These are phyloP conservation scores for Fusarium sp. DNA, from an alignment of 2,329 filamentous ascomycete genomes.

Conservation along the genomic window DNA sequence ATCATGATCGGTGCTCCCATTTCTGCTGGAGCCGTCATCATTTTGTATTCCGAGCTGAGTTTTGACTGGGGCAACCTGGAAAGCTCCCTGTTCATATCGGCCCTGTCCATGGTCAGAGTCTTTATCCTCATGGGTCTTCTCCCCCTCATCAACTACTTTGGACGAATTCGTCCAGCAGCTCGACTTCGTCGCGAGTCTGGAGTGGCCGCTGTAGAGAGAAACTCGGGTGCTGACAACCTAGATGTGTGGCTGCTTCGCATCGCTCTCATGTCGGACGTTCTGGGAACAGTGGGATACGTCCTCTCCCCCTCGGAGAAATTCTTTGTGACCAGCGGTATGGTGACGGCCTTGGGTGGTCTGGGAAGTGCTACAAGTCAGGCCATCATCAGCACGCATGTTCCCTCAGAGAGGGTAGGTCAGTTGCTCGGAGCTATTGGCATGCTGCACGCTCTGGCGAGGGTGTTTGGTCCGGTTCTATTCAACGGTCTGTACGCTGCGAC, in stretches of 20 bases:
- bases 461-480: conserved; percentile 84
- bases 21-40: conserved; percentile 81
- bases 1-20: conserved; percentile 85
- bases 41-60: conserved; percentile 83
- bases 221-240: conserved; percentile 78
- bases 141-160: conserved; percentile 79
- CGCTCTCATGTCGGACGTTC: conserved; percentile 79
- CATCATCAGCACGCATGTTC: conserved; percentile 90
- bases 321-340: conserved; percentile 77
- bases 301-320: conserved; percentile 68
- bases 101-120: conserved; percentile 82
- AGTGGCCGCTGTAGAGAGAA: conserved; percentile 55
- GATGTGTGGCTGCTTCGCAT: conserved; percentile 82
- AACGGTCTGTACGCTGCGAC: conserved; percentile 88
- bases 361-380: conserved; percentile 87
- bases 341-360: conserved; percentile 84
- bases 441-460: conserved; percentile 82
- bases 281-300: conserved; percentile 81
- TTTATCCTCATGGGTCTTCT: conserved; percentile 78
- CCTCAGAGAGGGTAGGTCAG: conserved; percentile 82
- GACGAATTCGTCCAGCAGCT: conserved; percentile 67
- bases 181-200: conserved; percentile 52
- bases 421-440: conserved; percentile 90
- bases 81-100: conserved; percentile 81
- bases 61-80: conserved; percentile 88